phyloP scores from a whole-genome alignment of 2,329 filamentous ascomycete genomes.

The Parafenestella ontariensis region DNA sequence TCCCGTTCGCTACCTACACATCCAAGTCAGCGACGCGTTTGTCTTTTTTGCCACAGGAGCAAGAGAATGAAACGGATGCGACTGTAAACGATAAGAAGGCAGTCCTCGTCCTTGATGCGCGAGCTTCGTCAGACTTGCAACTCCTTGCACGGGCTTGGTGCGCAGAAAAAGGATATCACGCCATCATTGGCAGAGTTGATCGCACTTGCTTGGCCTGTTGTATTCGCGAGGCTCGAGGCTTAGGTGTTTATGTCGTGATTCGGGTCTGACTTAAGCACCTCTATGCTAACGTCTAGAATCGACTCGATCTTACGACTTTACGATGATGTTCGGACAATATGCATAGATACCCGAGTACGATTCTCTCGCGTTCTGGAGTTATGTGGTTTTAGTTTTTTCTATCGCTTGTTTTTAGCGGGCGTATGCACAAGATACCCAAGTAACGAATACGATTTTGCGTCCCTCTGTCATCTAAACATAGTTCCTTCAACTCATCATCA shows the following conservation, averaged over 20 bases:
- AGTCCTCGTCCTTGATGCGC: conserved; percentile 55
- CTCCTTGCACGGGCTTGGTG: conserved; percentile 76
- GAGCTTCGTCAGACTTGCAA: conserved; percentile 70
- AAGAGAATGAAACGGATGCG: conserved; percentile 15
- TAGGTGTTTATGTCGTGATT: conserved; percentile 72
- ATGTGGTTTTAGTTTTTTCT: neutral
- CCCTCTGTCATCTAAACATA: neutral
- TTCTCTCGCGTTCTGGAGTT: neutral
- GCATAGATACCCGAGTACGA: neutral
- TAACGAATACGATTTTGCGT: neutral
- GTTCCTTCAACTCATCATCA: too few relatives aligned
- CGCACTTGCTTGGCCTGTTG: conserved; percentile 77
- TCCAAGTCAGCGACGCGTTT: conserved; percentile 24
- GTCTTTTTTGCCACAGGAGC: conserved; percentile 13
- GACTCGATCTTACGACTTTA: neutral
- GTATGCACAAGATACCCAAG: conserved; percentile 21
- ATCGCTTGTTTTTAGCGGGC: conserved; percentile 6
- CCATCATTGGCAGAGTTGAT: conserved; percentile 70
- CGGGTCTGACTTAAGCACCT: conserved; percentile 38
- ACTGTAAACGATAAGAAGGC: conserved; percentile 31
- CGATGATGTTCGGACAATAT: neutral
- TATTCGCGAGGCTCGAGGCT: conserved; percentile 74
- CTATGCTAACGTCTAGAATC: too few relatives aligned
- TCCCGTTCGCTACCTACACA: conserved; percentile 32
- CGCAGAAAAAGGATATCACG: conserved; percentile 76